phyloP scores from a whole-genome alignment of 805 yeast species.

The Metschnikowia baotianmanensis region DNA sequence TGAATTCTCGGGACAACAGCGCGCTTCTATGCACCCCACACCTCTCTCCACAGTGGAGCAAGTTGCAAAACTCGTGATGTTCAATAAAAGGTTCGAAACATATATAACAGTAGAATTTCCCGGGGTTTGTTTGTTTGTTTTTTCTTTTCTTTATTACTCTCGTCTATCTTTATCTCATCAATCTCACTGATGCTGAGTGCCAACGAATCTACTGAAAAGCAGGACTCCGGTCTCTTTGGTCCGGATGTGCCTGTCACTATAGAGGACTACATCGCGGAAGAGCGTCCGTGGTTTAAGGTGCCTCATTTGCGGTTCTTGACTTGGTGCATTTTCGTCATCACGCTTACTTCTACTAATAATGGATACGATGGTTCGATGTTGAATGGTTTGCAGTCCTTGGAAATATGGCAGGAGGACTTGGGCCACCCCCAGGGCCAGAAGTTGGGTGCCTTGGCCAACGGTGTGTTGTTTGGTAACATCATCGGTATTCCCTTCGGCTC shows the following conservation, averaged over 20 bases:
- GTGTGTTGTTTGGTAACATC: slow-evolving; percentile 36
- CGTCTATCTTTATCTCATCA: neutral
- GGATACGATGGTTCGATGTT: slow-evolving; percentile 35
- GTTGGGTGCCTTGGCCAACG: slow-evolving; percentile 25
- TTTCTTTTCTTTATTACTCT: neutral
- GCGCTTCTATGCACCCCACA: too few relatives aligned
- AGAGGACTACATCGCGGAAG: slow-evolving; percentile 16
- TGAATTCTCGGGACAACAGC: too few relatives aligned
- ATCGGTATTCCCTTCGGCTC: slow-evolving; percentile 23
- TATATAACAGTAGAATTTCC: neutral
- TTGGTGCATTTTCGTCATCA: slow-evolving; percentile 36
- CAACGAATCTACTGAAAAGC: slow-evolving; percentile 3
- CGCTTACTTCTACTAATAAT: slow-evolving; percentile 46
- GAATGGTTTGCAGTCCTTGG: slow-evolving; percentile 49
- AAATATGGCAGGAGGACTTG: slow-evolving; percentile 40
- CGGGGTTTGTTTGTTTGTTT: neutral
- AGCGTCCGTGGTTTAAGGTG: slow-evolving; percentile 30
- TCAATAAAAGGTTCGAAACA: neutral
- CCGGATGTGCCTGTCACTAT: slow-evolving; percentile 6
- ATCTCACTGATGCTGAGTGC: slow-evolving; percentile 6
- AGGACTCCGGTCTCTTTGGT: neutral
- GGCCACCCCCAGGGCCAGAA: slow-evolving; percentile 21
- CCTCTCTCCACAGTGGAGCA: too few relatives aligned
- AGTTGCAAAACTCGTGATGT: neutral
- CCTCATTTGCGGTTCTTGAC: slow-evolving; percentile 40